Conservation (phyloP, 192 early-diverging fungal genomes). For the Helicostylum pulchrum region DNA sequence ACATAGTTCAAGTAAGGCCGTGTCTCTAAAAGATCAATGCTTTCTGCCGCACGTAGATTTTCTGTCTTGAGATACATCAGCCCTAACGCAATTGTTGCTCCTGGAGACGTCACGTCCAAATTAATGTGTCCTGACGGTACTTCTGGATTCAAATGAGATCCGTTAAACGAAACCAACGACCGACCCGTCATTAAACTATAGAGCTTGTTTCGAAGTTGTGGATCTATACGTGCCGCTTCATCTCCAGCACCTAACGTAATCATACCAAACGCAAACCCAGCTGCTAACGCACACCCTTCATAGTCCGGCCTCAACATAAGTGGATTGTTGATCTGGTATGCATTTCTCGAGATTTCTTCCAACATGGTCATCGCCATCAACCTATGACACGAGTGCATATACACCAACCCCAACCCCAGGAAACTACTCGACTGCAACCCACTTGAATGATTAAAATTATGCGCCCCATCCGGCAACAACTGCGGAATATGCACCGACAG, state of each 20-base stretch:
- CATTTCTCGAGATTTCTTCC: constrained; percentile 52
- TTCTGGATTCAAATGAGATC: neutral
- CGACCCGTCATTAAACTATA: constrained; percentile 40
- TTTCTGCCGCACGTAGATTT: constrained; percentile 60
- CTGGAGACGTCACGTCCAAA: constrained; percentile 52
- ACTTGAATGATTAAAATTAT: constrained; percentile 60
- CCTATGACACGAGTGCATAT: constrained; percentile 64
- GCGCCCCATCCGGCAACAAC: constrained; percentile 56
- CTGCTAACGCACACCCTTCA: constrained; percentile 70
- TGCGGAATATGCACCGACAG: constrained; percentile 76
- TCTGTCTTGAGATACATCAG: constrained; percentile 83
- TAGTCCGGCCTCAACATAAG: constrained; percentile 29
- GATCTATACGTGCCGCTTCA: constrained; percentile 49
- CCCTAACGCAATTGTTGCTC: constrained; percentile 79
- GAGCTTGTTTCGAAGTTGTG: constrained; percentile 56
- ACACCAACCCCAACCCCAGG: constrained; percentile 76
- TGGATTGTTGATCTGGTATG: constrained; percentile 9
- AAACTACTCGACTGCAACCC: constrained; percentile 67
- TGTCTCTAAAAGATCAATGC: constrained; percentile 60
- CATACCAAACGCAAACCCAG: constrained; percentile 83
- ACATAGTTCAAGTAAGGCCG: constrained; percentile 59
- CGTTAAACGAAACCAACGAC: neutral
- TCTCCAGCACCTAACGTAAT: constrained; percentile 69
- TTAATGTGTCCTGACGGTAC: constrained; percentile 29
- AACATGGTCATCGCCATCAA: constrained; percentile 74